phyloP scores from a whole-genome alignment of 495 filamentous ascomycete genomes.

The Penicillium lividum region DNA sequence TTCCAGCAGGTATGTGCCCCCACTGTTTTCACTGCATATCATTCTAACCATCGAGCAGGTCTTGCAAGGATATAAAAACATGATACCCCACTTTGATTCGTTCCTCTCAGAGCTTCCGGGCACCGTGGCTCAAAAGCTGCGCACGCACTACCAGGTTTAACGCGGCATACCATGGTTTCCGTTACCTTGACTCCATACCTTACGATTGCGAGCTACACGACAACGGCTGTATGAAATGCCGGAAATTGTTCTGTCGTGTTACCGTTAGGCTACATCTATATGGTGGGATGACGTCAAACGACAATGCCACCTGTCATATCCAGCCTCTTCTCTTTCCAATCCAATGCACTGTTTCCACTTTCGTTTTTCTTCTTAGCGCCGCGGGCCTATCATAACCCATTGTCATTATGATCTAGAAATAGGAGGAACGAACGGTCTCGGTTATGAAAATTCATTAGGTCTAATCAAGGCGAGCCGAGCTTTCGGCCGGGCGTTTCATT shows the following conservation, averaged over 20 bases:
- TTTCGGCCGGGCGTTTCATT: constrained; percentile 20
- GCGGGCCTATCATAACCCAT: constrained; percentile 4
- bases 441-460: constrained; percentile 12
- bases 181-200: neutral
- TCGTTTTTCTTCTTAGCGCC: constrained; percentile 3
- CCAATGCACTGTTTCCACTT: constrained; percentile 5
- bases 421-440: constrained; percentile 17
- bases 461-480: constrained; percentile 18
- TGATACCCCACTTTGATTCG: constrained; percentile 82
- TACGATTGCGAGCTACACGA: constrained; percentile 2
- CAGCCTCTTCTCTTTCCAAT: neutral
- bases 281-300: neutral
- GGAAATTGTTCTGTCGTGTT: neutral
- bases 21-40: neutral
- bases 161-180: neutral
- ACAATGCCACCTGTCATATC: neutral
- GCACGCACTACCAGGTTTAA: constrained; percentile 48
- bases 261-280: neutral
- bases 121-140: constrained; percentile 59
- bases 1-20: constrained; percentile 50
- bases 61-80: constrained; percentile 74
- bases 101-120: constrained; percentile 71
- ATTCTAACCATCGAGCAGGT: constrained; percentile 52
- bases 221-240: constrained; percentile 6
- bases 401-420: constrained; percentile 19